These are phyloP conservation scores for Coemansia sp. DNA, from an alignment of 192 early-diverging fungal genomes.

Conservation along the genomic window DNA sequence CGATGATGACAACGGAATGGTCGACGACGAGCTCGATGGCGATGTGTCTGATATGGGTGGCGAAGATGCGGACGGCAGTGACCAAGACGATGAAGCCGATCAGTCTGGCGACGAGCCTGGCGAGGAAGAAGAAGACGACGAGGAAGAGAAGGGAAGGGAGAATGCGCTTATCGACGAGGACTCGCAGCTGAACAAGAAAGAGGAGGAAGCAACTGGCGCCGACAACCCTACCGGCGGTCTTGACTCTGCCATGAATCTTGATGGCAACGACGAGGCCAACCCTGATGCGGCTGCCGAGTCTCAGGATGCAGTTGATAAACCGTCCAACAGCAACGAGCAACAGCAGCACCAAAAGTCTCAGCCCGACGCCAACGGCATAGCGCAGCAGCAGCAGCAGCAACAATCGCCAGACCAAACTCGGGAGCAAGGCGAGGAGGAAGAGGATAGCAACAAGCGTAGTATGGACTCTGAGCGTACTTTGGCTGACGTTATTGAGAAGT, in stretches of 20 bases:
- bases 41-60: constrained; percentile 15
- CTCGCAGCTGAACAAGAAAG: constrained; percentile 25
- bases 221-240: constrained; percentile 59
- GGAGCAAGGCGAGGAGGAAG: constrained; percentile 15
- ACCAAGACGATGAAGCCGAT: constrained; percentile 52
- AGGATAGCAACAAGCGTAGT: constrained; percentile 48
- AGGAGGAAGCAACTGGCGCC: constrained; percentile 50
- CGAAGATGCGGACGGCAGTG: constrained; percentile 33
- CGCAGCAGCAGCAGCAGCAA: constrained; percentile 23
- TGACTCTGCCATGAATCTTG: constrained; percentile 59
- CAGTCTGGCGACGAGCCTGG: constrained; percentile 33
- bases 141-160: constrained; percentile 20
- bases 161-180: constrained; percentile 29
- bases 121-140: constrained; percentile 39
- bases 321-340: constrained; percentile 22
- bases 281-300: constrained; percentile 40
- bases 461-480: constrained; percentile 80
- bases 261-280: constrained; percentile 51
- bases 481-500: constrained; percentile 91
- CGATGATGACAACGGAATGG: constrained; percentile 20
- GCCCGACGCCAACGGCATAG: constrained; percentile 13
- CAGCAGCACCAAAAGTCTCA: constrained; percentile 27
- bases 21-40: constrained; percentile 31
- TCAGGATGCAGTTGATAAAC: constrained; percentile 32
- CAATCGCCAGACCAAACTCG: constrained; percentile 13